Base-by-base conservation (phyloP, 495 filamentous ascomycete genomes). In the Aspergillus homomorphus region DNA sequence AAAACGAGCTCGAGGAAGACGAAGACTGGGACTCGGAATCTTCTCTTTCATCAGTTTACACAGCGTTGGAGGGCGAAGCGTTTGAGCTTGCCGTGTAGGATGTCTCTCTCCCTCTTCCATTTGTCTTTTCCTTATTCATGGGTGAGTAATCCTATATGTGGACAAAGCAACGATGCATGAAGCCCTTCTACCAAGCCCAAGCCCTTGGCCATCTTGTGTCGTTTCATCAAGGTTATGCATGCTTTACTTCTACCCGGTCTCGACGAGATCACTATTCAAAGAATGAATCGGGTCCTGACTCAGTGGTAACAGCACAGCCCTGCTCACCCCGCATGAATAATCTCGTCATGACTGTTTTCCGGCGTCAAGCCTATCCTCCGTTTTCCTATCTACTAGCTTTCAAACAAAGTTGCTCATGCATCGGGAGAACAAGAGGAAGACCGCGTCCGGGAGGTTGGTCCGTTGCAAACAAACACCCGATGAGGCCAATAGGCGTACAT, bases 31-130 rank as follows among this genome's bases (percentile, higher is more conserved):
- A 45, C 12, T 43, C 42, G 20, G 53, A 51, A 28, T 51, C 48
- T 18, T 67, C 64, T 3, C 58, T 62, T 22, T 59, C 60, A 20
- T 62, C 62, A 14, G 62, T 67, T n/a, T 66, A 69, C 45, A 69
- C 67, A 24, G 67, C 67, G 14, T 58, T 57, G 16, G 64, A 69
- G 50, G 54, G 23, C 2, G 48, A 33, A 10, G 8, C 28, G 3
- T 30, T 51, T 24, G 48, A 51, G 48, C 48, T 51, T 24, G 21
- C 48, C 6, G 48, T 28, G 6, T 51, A 18, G 19, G 12, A 38
- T 5, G 33, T 38, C 33, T 38, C 6, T 38, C 6, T 38, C 2
- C 33, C 33, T 14, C 33, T 38, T 12, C 5, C 15, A 6, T 12
- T 38, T 38, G 33, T 38, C 33, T 14, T 12, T 38, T 38, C 5